Base-by-base conservation (phyloP, 2,329 filamentous ascomycete species). In the Botrytis squamosa region DNA sequence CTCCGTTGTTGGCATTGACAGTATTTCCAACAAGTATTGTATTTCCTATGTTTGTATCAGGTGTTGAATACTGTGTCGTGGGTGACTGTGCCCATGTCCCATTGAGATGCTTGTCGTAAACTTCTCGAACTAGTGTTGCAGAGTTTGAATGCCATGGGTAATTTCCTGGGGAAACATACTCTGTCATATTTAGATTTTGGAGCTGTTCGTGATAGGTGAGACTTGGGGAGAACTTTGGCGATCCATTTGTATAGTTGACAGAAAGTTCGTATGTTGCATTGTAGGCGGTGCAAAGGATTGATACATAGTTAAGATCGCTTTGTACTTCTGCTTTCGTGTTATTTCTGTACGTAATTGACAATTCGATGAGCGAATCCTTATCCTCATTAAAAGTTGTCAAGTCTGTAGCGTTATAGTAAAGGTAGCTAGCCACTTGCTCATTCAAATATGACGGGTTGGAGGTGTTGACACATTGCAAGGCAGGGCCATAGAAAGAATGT, bases 221-320 rank as follows among this genome's bases (percentile, higher is more conserved):
- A 5, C 10, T 44, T 65, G 62, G 42, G 3, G n/a, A 65, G 20
- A 65, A 33, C 8, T 65, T 44, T 46, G 62, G 40, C 5, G 10
- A 18, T 33, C n/a, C 62, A 22, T 65, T 33, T 22, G 62, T 65
- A 29, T 65, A 65, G 20, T 46, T 46, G 9, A 65, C n/a, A 9
- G 62, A 65, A 46, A 65, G 18, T 3, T 65, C n/a, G 7, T 65
- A 65, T 29, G 62, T 65, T 65, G 62, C n/a, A 42, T 65, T 65
- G 40, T 44, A 44, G 18, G 62, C 40, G 18, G n/a, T 16, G 20
- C 62, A 65, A 33, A 64, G 36, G 14, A 64, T 64, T 8, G n/a
- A 55, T 55, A 55, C 14, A 55, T 55, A 29, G 52, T 55, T 29
- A 29, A 55, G 25, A 55, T 55, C 52, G 38, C 25, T 12, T 20